These are phyloP conservation scores for Zychaea mexicana DNA, from an alignment of 371 early-diverging fungal species.

Conservation along the genomic window DNA sequence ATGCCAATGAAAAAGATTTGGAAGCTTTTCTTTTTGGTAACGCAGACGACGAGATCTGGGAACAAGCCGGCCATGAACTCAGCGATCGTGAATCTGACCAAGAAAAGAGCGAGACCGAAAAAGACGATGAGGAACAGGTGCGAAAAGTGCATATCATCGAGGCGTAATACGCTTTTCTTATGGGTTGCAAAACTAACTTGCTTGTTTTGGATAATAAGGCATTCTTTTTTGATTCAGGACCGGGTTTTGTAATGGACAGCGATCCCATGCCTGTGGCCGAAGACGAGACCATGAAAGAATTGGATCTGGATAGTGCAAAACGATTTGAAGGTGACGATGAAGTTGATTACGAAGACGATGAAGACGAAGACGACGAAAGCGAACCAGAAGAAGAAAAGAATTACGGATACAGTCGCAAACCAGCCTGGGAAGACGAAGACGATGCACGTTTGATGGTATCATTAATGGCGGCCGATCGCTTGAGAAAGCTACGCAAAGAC, in stretches of 20 bases:
- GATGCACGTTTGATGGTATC: conserved; percentile 69
- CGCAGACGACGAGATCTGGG: conserved; percentile 30
- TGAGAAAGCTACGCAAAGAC: conserved; percentile 77
- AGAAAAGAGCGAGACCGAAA: conserved; percentile 41
- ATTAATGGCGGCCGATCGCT: conserved; percentile 60
- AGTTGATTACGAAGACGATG: conserved; percentile 20
- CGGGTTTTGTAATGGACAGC: conserved; percentile 27
- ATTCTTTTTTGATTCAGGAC: conserved; percentile 51
- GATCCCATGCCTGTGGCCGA: conserved; percentile 27
- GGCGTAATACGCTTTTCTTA: not conserved
- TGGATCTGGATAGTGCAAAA: not conserved
- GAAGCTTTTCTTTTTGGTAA: conserved; percentile 21
- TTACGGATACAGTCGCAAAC: conserved; percentile 31
- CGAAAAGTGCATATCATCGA: not conserved
- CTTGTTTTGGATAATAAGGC: not conserved
- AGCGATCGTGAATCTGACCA: conserved; percentile 23
- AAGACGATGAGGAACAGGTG: conserved; percentile 35
- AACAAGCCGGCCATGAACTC: conserved; percentile 26
- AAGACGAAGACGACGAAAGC: conserved; percentile 26
- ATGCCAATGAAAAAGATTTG: conserved; percentile 26
- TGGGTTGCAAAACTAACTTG: not conserved
- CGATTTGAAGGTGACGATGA: not conserved
- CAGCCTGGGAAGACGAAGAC: conserved; percentile 84
- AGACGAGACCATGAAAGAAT: conserved; percentile 1
- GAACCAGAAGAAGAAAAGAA: conserved; percentile 22